Conservation (phyloP, 2,329 filamentous ascomycete species). For the Fusarium sp. region DNA sequence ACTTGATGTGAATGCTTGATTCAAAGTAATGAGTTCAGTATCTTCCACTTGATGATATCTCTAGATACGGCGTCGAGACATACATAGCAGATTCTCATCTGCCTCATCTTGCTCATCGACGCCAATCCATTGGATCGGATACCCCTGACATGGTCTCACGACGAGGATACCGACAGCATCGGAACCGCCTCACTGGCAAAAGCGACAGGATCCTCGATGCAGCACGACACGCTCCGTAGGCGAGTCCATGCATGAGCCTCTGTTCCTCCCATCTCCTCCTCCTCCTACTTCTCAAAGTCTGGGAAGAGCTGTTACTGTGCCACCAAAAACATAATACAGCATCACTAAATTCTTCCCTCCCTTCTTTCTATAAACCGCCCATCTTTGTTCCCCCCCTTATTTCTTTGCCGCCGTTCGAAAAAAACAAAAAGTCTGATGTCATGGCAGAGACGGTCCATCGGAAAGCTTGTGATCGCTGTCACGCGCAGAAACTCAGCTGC, state of each 20-base stretch:
- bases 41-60: background rate
- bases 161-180: constrained; percentile 36
- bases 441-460: constrained; percentile 53
- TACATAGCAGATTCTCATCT: background rate
- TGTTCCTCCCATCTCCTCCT: background rate
- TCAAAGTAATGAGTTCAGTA: background rate
- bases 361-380: constrained; percentile 22
- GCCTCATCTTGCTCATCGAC: background rate
- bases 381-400: constrained; percentile 14
- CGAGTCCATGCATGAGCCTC: constrained; percentile 34
- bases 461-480: constrained; percentile 59
- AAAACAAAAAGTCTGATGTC: constrained; percentile 29
- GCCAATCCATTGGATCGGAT: constrained; percentile 37
- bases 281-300: background rate
- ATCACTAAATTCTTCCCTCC: background rate
- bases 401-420: constrained; percentile 28
- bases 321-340: constrained; percentile 19
- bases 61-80: background rate
- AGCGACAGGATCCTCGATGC: constrained; percentile 33
- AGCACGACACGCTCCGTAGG: constrained; percentile 34
- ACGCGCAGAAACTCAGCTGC: constrained; percentile 57
- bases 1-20: too few species aligned
- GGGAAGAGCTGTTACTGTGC: constrained; percentile 14
- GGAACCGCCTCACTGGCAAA: constrained; percentile 33
- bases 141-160: constrained; percentile 30